A percentile compares a stretch with the other conserved stretches of the same genome.
phyloP scores from a whole-genome alignment of 2,329 filamentous ascomycete species.

The Botryotinia narcissicola region DNA sequence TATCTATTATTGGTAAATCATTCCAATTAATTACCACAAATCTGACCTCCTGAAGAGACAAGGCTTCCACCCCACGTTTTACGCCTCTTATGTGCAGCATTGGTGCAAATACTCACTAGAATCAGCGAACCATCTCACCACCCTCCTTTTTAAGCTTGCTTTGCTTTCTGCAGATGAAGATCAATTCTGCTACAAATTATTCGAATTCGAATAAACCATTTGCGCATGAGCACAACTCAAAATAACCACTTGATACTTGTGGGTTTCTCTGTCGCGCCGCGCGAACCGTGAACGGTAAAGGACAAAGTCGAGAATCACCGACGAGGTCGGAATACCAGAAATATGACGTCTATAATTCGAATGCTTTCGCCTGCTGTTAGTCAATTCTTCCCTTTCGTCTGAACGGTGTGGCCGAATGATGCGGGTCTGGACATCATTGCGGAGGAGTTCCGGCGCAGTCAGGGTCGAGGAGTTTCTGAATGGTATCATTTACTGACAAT shows the following conservation, averaged over 20 bases:
- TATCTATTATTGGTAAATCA: neutral
- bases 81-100: slow-evolving; percentile 18
- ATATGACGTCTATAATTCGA: slow-evolving; percentile 18
- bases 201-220: slow-evolving; percentile 7
- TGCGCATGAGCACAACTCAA: slow-evolving; percentile 19
- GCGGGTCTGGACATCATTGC: neutral
- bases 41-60: slow-evolving; percentile 19
- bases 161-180: slow-evolving; percentile 17
- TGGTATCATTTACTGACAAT: slow-evolving; percentile 25
- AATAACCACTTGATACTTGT: neutral
- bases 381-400: neutral
- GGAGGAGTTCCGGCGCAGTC: neutral
- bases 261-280: slow-evolving; percentile 6
- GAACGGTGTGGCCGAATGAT: neutral
- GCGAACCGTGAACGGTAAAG: slow-evolving; percentile 5
- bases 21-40: slow-evolving; percentile 3
- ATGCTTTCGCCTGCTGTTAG: slow-evolving; percentile 20
- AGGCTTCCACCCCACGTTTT: slow-evolving; percentile 19
- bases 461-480: neutral
- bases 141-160: neutral
- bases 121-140: slow-evolving; percentile 9
- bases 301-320: neutral
- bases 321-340: slow-evolving; percentile 7
- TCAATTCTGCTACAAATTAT: neutral
- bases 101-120: slow-evolving; percentile 9